A percentile compares a stretch with the other conserved stretches of the same genome.
phyloP scores from a whole-genome alignment of 768 basidiomycete species.

The Russula foetens region DNA sequence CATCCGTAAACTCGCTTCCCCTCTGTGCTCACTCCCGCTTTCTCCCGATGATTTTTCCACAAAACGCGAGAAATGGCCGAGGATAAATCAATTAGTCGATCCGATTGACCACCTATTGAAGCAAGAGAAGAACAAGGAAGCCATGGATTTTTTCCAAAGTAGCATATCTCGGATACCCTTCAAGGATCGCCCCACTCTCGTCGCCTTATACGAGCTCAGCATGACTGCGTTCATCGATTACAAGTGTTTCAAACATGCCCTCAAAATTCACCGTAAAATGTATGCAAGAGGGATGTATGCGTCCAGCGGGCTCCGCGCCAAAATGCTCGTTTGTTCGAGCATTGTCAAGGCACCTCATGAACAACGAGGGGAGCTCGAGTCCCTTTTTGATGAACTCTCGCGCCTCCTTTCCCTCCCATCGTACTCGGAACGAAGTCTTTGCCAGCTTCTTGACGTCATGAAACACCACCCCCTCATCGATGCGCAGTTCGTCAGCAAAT shows the following conservation, averaged over 20 bases:
- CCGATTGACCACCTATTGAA: neutral
- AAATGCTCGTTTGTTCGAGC: slow-evolving; percentile 31
- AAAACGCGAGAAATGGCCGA: neutral
- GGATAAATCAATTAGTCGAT: neutral
- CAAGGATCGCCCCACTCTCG: neutral
- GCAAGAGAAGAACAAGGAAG: neutral
- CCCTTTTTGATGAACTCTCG: slow-evolving; percentile 20
- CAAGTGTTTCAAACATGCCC: slow-evolving; percentile 32
- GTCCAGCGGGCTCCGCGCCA: slow-evolving; percentile 32
- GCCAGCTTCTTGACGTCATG: slow-evolving; percentile 29
- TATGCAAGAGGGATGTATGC: slow-evolving; percentile 32
- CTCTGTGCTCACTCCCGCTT: neutral
- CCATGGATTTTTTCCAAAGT: neutral
- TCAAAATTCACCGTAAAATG: slow-evolving; percentile 37
- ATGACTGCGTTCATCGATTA: slow-evolving; percentile 36
- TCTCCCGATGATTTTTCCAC: no score
- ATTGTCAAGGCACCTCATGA: slow-evolving; percentile 23
- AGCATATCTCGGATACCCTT: neutral
- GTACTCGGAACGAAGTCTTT: slow-evolving; percentile 22
- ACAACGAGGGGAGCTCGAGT: slow-evolving; percentile 12
- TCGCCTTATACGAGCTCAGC: slow-evolving; percentile 29
- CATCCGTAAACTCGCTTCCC: neutral
- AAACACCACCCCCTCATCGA: slow-evolving; percentile 3
- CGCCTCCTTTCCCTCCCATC: slow-evolving; percentile 22
- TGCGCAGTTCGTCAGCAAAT: slow-evolving; percentile 11